These are phyloP conservation scores for Coniophora puteana DNA, from an alignment of 1,284 basidiomycete genomes.

Conservation along the genomic window DNA sequence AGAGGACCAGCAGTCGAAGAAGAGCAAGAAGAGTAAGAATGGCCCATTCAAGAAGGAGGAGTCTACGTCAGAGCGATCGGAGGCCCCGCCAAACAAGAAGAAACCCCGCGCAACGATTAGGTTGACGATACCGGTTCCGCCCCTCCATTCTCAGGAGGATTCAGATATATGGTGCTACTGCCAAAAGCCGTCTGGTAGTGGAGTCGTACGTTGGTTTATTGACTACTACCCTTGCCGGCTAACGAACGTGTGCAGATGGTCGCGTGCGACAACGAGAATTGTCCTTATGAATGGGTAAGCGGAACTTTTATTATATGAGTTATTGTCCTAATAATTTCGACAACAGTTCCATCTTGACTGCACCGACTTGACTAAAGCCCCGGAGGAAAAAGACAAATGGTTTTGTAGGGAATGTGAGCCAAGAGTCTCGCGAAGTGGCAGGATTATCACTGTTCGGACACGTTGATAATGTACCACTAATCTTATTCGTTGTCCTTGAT, in stretches of 20 bases:
- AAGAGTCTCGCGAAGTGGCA: slow-evolving; percentile 26
- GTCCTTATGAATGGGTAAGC: slow-evolving; percentile 75
- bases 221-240: slow-evolving; percentile 7
- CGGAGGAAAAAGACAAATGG: slow-evolving; percentile 62
- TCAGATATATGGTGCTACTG: no score
- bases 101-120: slow-evolving; percentile 30
- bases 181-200: no score
- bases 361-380: slow-evolving; percentile 57
- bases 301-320: not conserved
- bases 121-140: slow-evolving; percentile 37
- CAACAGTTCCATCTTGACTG: slow-evolving; percentile 73
- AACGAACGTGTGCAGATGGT: slow-evolving; percentile 61
- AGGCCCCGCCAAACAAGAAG: slow-evolving; percentile 8
- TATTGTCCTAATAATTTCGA: slow-evolving; percentile 7
- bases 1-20: slow-evolving; percentile 12
- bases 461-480: no score
- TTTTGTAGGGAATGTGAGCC: slow-evolving; percentile 63
- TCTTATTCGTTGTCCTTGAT: no score
- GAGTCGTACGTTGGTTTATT: slow-evolving; percentile 49
- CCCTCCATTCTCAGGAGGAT: no score
- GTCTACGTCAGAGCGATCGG: slow-evolving; percentile 14
- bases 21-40: slow-evolving; percentile 19
- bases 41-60: slow-evolving; percentile 14
- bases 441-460: no score
- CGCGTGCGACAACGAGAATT: slow-evolving; percentile 69